Conservation (phyloP, 2,329 filamentous ascomycete genomes). For the Sporothrix inflata region DNA sequence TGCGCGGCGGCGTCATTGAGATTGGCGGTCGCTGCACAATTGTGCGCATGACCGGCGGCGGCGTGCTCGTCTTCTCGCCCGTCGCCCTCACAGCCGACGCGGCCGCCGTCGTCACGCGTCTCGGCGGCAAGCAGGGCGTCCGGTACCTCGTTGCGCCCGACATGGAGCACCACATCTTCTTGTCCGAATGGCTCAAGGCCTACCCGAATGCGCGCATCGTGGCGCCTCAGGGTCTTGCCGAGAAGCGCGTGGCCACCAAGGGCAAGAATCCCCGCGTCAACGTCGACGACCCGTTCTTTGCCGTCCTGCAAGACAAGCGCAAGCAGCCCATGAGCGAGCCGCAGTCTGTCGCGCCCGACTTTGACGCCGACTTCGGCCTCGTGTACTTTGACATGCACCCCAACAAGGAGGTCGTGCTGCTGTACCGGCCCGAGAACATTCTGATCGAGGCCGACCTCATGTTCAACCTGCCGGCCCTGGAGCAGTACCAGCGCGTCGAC, state of each 20-base stretch:
- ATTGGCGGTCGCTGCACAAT: constrained; percentile 87
- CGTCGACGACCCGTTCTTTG: constrained; percentile 59
- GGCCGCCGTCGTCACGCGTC: constrained; percentile 62
- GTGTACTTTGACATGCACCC: constrained; percentile 80
- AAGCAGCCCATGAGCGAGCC: constrained; percentile 47
- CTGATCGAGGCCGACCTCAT: constrained; percentile 88
- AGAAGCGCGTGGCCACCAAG: constrained; percentile 68
- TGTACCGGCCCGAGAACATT: constrained; percentile 76
- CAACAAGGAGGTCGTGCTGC: constrained; percentile 87
- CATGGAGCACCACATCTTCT: constrained; percentile 92
- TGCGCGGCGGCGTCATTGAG: constrained; percentile 76
- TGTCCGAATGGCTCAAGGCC: constrained; percentile 79
- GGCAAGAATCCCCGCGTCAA: constrained; percentile 60
- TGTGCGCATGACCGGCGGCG: constrained; percentile 76
- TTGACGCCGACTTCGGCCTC: constrained; percentile 82
- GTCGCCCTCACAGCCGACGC: constrained; percentile 77
- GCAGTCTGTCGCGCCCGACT: constrained; percentile 69
- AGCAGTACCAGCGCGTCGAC: constrained; percentile 72
- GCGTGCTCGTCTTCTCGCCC: constrained; percentile 88
- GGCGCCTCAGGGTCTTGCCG: constrained; percentile 78
- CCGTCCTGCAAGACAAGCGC: constrained; percentile 66
- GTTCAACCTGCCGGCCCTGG: constrained; percentile 85
- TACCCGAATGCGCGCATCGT: constrained; percentile 81
- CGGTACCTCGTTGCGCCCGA: constrained; percentile 87
- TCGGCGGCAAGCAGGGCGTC: constrained; percentile 64